These are phyloP conservation scores for Monosporascus sp. DNA, from an alignment of 2,329 filamentous ascomycete species.

Conservation along the genomic window DNA sequence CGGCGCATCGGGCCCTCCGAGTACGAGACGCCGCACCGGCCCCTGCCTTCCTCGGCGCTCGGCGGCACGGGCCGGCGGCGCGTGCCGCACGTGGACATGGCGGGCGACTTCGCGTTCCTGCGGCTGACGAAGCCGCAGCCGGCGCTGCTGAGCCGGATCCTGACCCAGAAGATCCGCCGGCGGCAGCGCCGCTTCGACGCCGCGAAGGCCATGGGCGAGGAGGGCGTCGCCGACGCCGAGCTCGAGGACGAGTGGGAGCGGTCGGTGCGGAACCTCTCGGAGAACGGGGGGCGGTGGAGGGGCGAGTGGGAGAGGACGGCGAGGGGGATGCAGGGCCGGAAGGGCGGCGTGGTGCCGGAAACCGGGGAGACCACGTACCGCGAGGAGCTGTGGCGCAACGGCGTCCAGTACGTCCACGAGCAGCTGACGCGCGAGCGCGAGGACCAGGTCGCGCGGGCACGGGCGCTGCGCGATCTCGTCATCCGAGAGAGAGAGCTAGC, in stretches of 20 bases:
- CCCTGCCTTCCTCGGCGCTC: conserved; percentile 44
- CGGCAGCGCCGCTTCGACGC: conserved; percentile 37
- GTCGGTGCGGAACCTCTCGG: conserved; percentile 4
- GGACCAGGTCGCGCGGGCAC: conserved; percentile 20
- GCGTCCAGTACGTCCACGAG: conserved; percentile 3
- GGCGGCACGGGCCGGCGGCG: conserved; percentile 41
- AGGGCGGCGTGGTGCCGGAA: neutral
- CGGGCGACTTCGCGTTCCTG: conserved; percentile 57
- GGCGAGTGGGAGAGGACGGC: neutral
- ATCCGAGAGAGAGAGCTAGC: conserved; percentile 16
- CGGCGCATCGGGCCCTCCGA: conserved; percentile 26
- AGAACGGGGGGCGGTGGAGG: conserved; percentile 2
- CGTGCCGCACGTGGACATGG: conserved; percentile 53
- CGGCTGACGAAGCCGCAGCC: conserved; percentile 63
- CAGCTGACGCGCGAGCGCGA: conserved; percentile 13
- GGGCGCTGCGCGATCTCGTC: conserved; percentile 24
- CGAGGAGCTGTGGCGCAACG: conserved; percentile 5
- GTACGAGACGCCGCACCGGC: conserved; percentile 42
- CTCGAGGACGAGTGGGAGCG: conserved; percentile 38
- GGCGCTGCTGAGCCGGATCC: conserved; percentile 46
- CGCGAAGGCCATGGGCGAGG: conserved; percentile 24
- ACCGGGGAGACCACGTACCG: conserved; percentile 5
- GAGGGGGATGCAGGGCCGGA: neutral
- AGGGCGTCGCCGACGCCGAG: conserved; percentile 18
- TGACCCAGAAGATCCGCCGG: conserved; percentile 44